phyloP scores from a whole-genome alignment of 75 land plant species.

The Sequoiadendron giganteum region DNA sequence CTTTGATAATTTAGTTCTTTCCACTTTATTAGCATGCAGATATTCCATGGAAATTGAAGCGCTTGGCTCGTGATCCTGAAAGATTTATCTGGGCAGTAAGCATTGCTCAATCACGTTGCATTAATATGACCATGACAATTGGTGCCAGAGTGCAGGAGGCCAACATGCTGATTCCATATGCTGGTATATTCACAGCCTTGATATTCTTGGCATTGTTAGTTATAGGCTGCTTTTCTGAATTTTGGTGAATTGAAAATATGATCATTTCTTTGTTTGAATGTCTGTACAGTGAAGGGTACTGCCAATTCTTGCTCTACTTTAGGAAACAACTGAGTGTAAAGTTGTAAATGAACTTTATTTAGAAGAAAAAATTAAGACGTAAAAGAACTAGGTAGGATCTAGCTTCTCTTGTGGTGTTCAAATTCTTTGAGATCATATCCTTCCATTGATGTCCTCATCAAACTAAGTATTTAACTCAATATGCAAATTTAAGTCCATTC shows the following conservation, averaged over 20 bases:
- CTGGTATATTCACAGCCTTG: constrained; percentile 47
- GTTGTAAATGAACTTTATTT: not conserved
- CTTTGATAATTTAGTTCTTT: not conserved
- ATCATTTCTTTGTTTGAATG: not conserved
- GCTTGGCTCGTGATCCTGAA: constrained; percentile 86
- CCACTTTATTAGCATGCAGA: constrained; percentile 54
- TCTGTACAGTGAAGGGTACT: not conserved
- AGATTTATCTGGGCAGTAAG: constrained; percentile 91
- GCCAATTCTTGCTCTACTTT: not conserved
- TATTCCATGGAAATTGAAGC: constrained; percentile 76
- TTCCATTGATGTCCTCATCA: not conserved
- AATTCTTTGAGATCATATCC: not conserved
- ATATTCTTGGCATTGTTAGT: not conserved
- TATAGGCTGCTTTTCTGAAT: not conserved
- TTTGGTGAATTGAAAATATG: not conserved
- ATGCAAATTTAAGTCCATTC: too few species aligned
- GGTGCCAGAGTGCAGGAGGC: constrained; percentile 78
- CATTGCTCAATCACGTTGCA: constrained; percentile 77
- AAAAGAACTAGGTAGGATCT: not conserved
- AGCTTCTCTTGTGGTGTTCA: not conserved
- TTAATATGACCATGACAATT: constrained; percentile 66
- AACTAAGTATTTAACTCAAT: too few species aligned
- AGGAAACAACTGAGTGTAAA: not conserved
- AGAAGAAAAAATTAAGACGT: not conserved
- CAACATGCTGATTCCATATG: constrained; percentile 88